Evolutionary conservation across 495 filamentous ascomycete species (phyloP).

Genomic region (Penicillium angulare): DNA sequence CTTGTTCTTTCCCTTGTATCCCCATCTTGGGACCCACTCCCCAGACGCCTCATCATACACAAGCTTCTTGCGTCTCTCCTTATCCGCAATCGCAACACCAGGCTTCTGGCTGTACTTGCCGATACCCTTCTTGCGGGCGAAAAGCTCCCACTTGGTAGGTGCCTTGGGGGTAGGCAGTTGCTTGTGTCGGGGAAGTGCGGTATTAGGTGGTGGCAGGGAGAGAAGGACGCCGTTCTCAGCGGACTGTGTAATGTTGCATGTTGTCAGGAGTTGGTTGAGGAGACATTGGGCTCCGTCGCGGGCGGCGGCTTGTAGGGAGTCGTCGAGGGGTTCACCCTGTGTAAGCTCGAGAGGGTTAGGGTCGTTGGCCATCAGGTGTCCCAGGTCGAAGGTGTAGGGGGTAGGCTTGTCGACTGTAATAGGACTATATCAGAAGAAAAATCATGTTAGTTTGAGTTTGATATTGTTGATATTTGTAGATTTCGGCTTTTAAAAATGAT

Average conservation of each 20-base stretch:
- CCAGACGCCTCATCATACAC: conserved; percentile 80
- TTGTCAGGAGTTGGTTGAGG: conserved; percentile 83
- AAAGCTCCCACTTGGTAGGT: conserved; percentile 90
- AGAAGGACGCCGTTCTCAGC: conserved; percentile 68
- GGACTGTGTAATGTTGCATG: conserved; percentile 68
- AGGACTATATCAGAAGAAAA: conserved; percentile 29
- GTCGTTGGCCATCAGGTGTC: conserved; percentile 77
- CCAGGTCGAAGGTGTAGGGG: conserved; percentile 90
- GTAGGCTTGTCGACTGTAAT: conserved; percentile 77
- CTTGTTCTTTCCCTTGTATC: conserved; percentile 91
- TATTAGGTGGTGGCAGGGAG: conserved; percentile 65
- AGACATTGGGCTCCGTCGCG: conserved; percentile 85
- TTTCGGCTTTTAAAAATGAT: not conserved
- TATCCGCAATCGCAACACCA: conserved; percentile 42
- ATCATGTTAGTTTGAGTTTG: conserved; percentile 14
- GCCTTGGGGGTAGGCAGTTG: conserved; percentile 75
- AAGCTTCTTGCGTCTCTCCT: conserved; percentile 73
- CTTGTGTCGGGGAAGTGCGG: conserved; percentile 82
- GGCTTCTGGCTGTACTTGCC: conserved; percentile 47
- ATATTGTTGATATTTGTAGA: not conserved
- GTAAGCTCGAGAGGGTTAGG: conserved; percentile 68
- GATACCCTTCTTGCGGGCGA: conserved; percentile 95
- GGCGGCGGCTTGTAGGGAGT: conserved; percentile 62
- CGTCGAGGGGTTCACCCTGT: conserved; percentile 37
- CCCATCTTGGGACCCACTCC: conserved; percentile 91